These are phyloP conservation scores for Yamadazyma blattariae DNA, from an alignment of 1,139 yeast genomes.

Conservation along the genomic window DNA sequence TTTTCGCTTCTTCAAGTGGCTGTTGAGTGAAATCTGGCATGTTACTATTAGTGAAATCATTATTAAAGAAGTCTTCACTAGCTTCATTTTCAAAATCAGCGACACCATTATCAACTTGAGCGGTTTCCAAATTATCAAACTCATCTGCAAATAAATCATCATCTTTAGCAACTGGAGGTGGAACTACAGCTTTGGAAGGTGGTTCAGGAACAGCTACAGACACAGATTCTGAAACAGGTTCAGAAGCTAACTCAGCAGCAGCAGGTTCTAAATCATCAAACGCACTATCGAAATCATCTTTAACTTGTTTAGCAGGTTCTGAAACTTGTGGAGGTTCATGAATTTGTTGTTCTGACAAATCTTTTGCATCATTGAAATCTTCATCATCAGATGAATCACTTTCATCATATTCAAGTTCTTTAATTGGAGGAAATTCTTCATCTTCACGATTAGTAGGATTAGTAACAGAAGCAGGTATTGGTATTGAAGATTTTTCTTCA, in stretches of 20 bases:
- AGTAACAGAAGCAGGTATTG: not conserved
- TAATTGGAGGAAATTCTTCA: constrained; percentile 71
- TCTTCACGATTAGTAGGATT: constrained; percentile 17
- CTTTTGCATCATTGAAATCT: constrained; percentile 18
- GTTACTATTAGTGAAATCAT: constrained; percentile 40
- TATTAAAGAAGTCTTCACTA: constrained; percentile 25
- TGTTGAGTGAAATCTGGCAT: constrained; percentile 27
- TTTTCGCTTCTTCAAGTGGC: constrained; percentile 9
- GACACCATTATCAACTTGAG: constrained; percentile 37
- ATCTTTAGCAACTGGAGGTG: constrained; percentile 6
- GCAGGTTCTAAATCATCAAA: constrained; percentile 43
- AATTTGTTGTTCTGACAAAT: constrained; percentile 4
- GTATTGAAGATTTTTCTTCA: not conserved
- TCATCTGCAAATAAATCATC: constrained; percentile 38
- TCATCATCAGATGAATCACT: constrained; percentile 40
- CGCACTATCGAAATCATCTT: constrained; percentile 34
- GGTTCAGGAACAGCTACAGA: no score
- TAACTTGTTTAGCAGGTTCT: not conserved
- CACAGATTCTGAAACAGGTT: not conserved
- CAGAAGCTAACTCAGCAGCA: constrained; percentile 18
- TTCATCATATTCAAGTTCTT: constrained; percentile 61
- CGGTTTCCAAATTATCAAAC: constrained; percentile 40
- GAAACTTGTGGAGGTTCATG: not conserved
- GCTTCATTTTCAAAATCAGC: constrained; percentile 13
- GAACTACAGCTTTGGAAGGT: not conserved